Base-by-base conservation (phyloP, 257 asterid species). In the Ballota nigra region DNA sequence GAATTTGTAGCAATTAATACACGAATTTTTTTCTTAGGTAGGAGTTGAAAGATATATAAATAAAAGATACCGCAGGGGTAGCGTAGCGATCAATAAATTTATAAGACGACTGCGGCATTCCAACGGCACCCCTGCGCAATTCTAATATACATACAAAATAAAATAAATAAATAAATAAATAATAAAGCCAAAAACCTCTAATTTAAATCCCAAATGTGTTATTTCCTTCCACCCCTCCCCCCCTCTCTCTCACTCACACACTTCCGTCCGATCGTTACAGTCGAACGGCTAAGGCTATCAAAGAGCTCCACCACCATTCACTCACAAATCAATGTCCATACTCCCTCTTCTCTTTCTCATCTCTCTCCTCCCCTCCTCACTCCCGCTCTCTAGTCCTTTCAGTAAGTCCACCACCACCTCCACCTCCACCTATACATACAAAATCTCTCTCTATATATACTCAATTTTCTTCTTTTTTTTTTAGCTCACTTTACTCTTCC, bases 351-450 rank as follows among this genome's bases (percentile, higher is more conserved):
- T 76, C 74, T 26, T 70, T 69, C 56, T 68, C 69, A 19, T 66
- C 71, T 63, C 69, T 10, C 75, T 66, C 38, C 65, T 69, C 18
- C 72, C 49, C 29, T 45, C 75, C 8, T 22, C 73, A 3, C 55
- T 52, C n/a, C 66, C 84, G 40, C 75, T 78, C 69, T 68, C 80
- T n/a, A 41, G 23, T 18, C 73, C 85, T 45, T 86, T 70, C 84
- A 73, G 87, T 83, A 73, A 79, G 88, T 75, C 70, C 53, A 33
- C 58, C 64, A 26, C 52, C 68, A 9, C 33, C 47, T 13, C 52
- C 68, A 9, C 33, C 47, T 13, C 40, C 24, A 22, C 24, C 6
- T 69, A 40, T 69, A 23, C 2, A 9, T 15, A 33, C 38, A 33
- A 3, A 33, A 33, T 60, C 36, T 34, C 4, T 62, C 9, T 22